These are phyloP conservation scores for Scytalidium sp. DNA, from an alignment of 2,329 filamentous ascomycete species.

Conservation along the genomic window DNA sequence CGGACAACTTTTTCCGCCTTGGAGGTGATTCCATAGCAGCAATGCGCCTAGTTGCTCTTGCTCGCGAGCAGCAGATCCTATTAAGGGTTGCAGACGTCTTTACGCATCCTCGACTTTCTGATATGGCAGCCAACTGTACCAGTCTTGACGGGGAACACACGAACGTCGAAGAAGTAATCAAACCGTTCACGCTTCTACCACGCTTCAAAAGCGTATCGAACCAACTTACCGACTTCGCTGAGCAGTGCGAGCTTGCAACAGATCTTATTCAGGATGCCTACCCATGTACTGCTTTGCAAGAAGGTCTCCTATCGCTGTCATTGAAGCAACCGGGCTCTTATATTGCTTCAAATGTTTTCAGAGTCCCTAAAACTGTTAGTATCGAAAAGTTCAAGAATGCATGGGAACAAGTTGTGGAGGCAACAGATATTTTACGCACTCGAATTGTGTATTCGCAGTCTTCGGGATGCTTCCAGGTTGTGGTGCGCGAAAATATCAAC, in stretches of 20 bases:
- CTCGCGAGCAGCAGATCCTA: constrained; percentile 23
- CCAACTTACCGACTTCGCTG: background rate
- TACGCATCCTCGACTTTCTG: constrained; percentile 36
- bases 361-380: constrained; percentile 13
- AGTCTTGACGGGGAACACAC: constrained; percentile 19
- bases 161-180: background rate
- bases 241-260: background rate
- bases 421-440: constrained; percentile 29
- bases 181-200: background rate
- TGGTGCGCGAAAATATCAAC: background rate
- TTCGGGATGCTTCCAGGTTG: background rate
- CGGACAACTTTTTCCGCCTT: constrained; percentile 36
- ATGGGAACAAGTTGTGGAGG: constrained; percentile 21
- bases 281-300: constrained; percentile 32
- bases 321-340: constrained; percentile 29
- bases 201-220: background rate
- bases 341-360: constrained; percentile 23
- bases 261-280: constrained; percentile 30
- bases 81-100: constrained; percentile 42
- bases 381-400: constrained; percentile 18
- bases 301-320: constrained; percentile 29
- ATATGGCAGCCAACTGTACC: constrained; percentile 46
- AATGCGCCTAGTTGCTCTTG: constrained; percentile 43
- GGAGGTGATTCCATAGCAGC: constrained; percentile 33
- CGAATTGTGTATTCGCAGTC: constrained; percentile 19